Conservation (phyloP, 1,139 yeast genomes). For the Arxiozyma telluris region DNA sequence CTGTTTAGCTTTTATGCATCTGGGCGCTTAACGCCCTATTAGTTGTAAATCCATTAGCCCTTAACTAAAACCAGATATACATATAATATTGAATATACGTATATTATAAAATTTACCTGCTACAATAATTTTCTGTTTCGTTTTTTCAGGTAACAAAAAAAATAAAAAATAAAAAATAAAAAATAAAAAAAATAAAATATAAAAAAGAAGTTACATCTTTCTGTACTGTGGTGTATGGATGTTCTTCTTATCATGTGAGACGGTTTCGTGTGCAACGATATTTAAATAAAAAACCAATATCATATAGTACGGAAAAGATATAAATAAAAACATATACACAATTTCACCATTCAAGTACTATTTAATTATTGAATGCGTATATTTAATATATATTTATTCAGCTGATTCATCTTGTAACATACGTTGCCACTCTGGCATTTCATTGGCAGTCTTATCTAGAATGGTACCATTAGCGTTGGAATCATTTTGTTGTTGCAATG, state of each 20-base stretch:
- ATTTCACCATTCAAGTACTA: no score
- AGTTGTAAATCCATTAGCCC: background rate
- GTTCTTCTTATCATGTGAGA: no score
- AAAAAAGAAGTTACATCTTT: no score
- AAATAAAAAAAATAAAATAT: no score
- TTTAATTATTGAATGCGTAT: no score
- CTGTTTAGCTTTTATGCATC: background rate
- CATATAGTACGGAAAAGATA: background rate
- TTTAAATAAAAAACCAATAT: background rate
- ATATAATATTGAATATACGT: no score
- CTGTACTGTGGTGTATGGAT: no score
- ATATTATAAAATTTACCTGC: no score
- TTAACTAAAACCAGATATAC: background rate
- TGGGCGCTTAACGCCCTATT: background rate
- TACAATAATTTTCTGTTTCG: no score
- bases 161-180: no score
- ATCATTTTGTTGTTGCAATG: slow-evolving; percentile 21
- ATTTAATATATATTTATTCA: background rate
- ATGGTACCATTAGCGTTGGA: background rate
- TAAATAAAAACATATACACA: background rate
- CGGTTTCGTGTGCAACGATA: no score
- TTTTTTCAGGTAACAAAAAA: no score
- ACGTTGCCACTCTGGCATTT: slow-evolving; percentile 8
- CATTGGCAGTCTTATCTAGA: background rate
- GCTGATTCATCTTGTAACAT: slow-evolving; percentile 1